phyloP scores from a whole-genome alignment of 2,329 filamentous ascomycete species.

The Cryphonectria nitschkei region DNA sequence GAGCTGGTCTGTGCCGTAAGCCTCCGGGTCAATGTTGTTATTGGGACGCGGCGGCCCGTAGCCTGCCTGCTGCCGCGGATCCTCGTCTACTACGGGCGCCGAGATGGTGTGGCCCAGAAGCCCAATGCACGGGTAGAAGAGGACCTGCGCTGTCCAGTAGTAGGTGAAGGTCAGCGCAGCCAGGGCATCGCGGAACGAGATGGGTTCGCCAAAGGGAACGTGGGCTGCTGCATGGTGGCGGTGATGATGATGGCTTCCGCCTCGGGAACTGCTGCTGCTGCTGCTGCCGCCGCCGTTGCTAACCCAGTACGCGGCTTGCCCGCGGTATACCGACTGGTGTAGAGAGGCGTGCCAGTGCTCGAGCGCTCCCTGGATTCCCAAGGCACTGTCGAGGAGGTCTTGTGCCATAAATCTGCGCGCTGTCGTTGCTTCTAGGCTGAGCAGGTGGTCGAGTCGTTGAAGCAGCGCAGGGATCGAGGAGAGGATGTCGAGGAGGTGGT shows the following conservation, averaged over 20 bases:
- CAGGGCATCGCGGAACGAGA: constrained; percentile 49
- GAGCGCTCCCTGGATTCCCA: constrained; percentile 52
- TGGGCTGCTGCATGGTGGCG: constrained; percentile 32
- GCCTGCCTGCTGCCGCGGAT: constrained; percentile 40
- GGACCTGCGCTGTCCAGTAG: constrained; percentile 57
- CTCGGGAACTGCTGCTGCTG: not conserved
- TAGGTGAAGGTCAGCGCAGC: constrained; percentile 54
- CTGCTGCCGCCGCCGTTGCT: constrained; percentile 30
- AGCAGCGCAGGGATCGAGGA: constrained; percentile 53
- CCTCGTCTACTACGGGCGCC: constrained; percentile 47
- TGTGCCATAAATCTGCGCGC: constrained; percentile 50
- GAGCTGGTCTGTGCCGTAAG: constrained; percentile 51
- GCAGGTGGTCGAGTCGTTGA: constrained; percentile 48
- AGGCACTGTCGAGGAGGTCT: constrained; percentile 52
- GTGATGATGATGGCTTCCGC: not conserved
- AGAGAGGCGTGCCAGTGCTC: constrained; percentile 48
- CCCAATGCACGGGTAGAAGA: constrained; percentile 54
- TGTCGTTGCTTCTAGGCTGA: constrained; percentile 44
- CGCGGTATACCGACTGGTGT: constrained; percentile 33
- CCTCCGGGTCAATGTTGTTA: constrained; percentile 46
- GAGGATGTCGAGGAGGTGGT: constrained; percentile 56
- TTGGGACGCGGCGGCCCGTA: constrained; percentile 43
- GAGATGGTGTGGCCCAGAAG: constrained; percentile 49
- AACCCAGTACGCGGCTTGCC: constrained; percentile 45
- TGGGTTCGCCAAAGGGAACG: constrained; percentile 50